Evolutionary conservation across 352 stramenopile genomes (phyloP).

Genomic region (Phytophthora sp.): DNA sequence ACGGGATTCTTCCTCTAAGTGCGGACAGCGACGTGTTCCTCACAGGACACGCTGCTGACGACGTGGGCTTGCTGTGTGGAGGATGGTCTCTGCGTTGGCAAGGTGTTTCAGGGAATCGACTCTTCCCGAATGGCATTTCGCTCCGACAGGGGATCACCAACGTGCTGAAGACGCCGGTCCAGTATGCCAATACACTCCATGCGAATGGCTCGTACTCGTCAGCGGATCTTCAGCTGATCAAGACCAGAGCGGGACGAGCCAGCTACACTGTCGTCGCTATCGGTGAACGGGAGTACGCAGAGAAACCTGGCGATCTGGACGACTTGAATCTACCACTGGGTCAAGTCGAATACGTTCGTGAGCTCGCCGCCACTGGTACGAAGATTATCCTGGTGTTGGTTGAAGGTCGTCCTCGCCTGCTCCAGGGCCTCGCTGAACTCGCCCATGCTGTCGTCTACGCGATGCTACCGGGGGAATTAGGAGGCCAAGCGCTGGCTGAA

Average conservation of each 20-base stretch:
- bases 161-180: conserved; percentile 32
- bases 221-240: conserved; percentile 49
- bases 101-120: conserved; percentile 66
- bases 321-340: conserved; percentile 72
- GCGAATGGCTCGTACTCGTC: conserved; percentile 60
- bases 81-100: conserved; percentile 91
- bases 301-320: conserved; percentile 90
- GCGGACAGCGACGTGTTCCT: conserved; percentile 55
- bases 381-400: conserved; percentile 86
- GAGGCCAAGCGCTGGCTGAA: conserved; percentile 87
- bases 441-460: conserved; percentile 81
- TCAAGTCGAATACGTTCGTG: conserved; percentile 82
- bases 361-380: conserved; percentile 69
- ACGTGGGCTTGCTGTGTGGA: conserved; percentile 75
- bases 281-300: conserved; percentile 81
- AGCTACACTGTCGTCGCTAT: conserved; percentile 76
- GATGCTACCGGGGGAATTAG: conserved; percentile 79
- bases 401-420: conserved; percentile 77
- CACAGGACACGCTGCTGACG: conserved; percentile 69
- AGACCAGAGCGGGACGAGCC: conserved; percentile 22
- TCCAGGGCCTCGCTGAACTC: conserved; percentile 58
- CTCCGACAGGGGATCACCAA: conserved; percentile 61
- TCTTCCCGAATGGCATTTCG: conserved; percentile 71
- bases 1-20: conserved; percentile 56
- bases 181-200: conserved; percentile 63